These are phyloP conservation scores for Aspergillus egyptiacus DNA, from an alignment of 495 filamentous ascomycete genomes.

Conservation along the genomic window DNA sequence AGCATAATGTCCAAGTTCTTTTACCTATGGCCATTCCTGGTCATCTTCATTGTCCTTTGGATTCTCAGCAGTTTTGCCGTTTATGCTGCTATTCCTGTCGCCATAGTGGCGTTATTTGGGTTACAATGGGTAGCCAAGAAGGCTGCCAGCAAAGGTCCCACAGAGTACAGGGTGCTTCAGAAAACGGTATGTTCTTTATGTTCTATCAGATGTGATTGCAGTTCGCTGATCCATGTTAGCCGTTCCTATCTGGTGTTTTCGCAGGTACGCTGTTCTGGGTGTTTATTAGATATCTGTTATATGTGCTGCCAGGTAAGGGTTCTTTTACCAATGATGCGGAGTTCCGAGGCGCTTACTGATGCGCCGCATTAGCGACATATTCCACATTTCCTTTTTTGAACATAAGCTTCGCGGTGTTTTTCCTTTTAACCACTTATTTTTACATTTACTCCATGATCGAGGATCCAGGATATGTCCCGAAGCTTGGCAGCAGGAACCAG, in stretches of 20 bases:
- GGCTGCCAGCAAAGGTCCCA: conserved; percentile 69
- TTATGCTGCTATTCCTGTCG: conserved; percentile 66
- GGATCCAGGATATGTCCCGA: conserved; percentile 94
- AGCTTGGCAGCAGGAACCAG: conserved; percentile 76
- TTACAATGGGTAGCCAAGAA: conserved; percentile 77
- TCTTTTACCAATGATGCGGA: not conserved
- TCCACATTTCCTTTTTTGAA: conserved; percentile 63
- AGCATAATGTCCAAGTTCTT: conserved; percentile 79
- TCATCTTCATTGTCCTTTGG: conserved; percentile 62
- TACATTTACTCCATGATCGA: conserved; percentile 77
- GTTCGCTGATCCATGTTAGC: conserved; percentile 43
- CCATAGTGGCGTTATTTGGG: conserved; percentile 56
- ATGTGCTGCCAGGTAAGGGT: conserved; percentile 62
- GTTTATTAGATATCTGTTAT: conserved; percentile 66
- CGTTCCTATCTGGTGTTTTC: conserved; percentile 90
- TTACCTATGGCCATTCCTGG: conserved; percentile 80
- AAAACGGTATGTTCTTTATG: conserved; percentile 59
- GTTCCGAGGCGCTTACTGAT: not conserved
- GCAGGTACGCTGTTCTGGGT: conserved; percentile 80
- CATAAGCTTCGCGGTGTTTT: conserved; percentile 60
- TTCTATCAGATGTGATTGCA: not conserved
- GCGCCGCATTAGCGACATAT: conserved; percentile 50
- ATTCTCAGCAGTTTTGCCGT: conserved; percentile 70
- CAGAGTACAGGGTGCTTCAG: conserved; percentile 81
- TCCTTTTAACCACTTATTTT: conserved; percentile 69